These are phyloP conservation scores for Picochlorum costavermella DNA, from an alignment of 139 green algal genomes.

Conservation along the genomic window DNA sequence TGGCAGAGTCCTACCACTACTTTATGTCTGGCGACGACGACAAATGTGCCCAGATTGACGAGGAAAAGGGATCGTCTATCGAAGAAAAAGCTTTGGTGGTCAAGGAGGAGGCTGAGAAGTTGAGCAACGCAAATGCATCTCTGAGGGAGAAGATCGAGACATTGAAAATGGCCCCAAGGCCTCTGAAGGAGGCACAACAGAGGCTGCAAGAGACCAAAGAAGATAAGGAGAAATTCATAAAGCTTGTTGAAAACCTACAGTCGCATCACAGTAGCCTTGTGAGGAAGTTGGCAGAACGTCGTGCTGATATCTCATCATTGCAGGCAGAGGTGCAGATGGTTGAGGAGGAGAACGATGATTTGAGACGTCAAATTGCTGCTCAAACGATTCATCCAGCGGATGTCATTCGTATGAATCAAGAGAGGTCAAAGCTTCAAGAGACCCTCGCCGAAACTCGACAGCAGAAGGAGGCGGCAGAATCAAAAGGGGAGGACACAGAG, in stretches of 20 bases:
- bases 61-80: conserved; percentile 45
- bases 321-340: conserved; percentile 28
- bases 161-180: conserved; percentile 43
- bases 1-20: conserved; percentile 49
- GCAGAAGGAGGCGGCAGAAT: conserved; percentile 58
- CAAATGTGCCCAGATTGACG: conserved; percentile 50
- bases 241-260: conserved; percentile 54
- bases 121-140: conserved; percentile 25
- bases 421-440: conserved; percentile 61
- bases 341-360: conserved; percentile 40
- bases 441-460: conserved; percentile 30
- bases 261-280: conserved; percentile 38
- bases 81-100: conserved; percentile 22
- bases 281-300: conserved; percentile 55
- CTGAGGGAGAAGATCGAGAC: conserved; percentile 40
- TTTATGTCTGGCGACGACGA: conserved; percentile 74
- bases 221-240: conserved; percentile 56
- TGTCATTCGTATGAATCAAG: conserved; percentile 66
- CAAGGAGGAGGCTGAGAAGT: conserved; percentile 15
- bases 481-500: conserved; percentile 52
- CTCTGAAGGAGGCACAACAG: conserved; percentile 45
- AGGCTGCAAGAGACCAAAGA: conserved; percentile 28
- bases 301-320: conserved; percentile 41
- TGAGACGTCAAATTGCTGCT: conserved; percentile 40
- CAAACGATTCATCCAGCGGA: conserved; percentile 67